Base-by-base conservation (phyloP, 306 rosid species). In the Citrullus amarus region DNA sequence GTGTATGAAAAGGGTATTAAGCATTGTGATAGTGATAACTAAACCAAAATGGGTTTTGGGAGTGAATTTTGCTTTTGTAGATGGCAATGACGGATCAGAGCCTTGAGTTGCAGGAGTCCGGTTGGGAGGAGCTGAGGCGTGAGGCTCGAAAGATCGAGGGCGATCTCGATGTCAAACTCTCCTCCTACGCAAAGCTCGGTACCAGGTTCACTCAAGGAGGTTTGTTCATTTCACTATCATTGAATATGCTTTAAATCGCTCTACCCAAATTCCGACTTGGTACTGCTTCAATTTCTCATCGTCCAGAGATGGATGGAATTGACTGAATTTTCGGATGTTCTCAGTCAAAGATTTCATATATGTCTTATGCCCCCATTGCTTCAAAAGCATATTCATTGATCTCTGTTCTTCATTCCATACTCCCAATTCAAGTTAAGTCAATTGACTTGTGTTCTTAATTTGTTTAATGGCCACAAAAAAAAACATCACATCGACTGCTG, bases 81-180 rank as follows among this genome's bases (percentile, higher is more conserved):
- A 84, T 87, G 90, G 86, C 84, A 81, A 89, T 86, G 96, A 87
- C 85, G 84, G 96, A 88, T 85, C 57, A 80, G 78, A 89, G 44
- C 81, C 86, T 96, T 88, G 97, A 96, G 82, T 80, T 96, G 87
- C 99, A 96, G 93, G 99, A 96, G 81, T 96, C 96, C 56, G 99
- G 99, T 67, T 96, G 99, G 99, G 99, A 96, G 77, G 99, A 92
- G 82, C 88, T 92, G 80, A 89, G 99, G 63, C 87, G 87, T 79
- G 99, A 96, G 83, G 99, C 99, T 12, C 79, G 98, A 62, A 96
- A 96, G 91, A 90, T 96, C 89, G 99, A 96, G 75, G 98, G 99
- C 22, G 98, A 96, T 88, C 97, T 96, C 83, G 99, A 96, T 79
- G 98, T 91, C 76, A 96, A 96, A 88, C 96, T 96, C 58, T 90